These are phyloP conservation scores for Fraxinus cuspidata DNA, from an alignment of 257 asterid species.

Conservation along the genomic window DNA sequence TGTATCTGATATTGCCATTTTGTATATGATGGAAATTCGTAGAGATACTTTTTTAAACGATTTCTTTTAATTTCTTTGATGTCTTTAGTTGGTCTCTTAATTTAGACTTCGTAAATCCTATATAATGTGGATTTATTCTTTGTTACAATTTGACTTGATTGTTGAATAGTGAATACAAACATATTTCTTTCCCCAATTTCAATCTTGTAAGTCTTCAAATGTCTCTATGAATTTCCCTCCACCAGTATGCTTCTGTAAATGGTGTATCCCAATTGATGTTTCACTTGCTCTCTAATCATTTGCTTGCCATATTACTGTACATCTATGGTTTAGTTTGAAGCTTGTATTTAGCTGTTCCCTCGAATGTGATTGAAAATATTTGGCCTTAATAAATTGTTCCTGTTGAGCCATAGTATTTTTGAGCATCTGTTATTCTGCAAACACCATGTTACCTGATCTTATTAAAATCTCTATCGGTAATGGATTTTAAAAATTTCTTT, in stretches of 20 bases:
- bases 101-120: background rate
- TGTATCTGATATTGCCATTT: background rate
- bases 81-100: background rate
- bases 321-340: background rate
- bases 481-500: background rate
- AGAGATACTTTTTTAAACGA: background rate
- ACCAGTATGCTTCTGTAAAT: background rate
- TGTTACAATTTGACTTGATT: background rate
- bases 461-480: background rate
- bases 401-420: conserved; percentile 3
- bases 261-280: conserved; percentile 4
- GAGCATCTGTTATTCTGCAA: background rate
- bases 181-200: background rate
- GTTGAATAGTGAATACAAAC: background rate
- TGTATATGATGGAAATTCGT: background rate
- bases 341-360: background rate
- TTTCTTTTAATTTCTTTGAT: background rate
- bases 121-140: background rate
- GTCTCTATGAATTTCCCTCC: background rate
- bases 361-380: background rate
- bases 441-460: background rate
- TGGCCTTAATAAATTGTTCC: conserved; percentile 1
- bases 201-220: background rate
- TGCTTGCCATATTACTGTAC: conserved; percentile 6
- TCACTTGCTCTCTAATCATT: conserved; percentile 3